Evolutionary conservation across 225 moss, liverwort and hornwort genomes (phyloP), one percentile per base, ranked within the genome.

Genomic region (Pseudisothecium myosuroides): DNA sequence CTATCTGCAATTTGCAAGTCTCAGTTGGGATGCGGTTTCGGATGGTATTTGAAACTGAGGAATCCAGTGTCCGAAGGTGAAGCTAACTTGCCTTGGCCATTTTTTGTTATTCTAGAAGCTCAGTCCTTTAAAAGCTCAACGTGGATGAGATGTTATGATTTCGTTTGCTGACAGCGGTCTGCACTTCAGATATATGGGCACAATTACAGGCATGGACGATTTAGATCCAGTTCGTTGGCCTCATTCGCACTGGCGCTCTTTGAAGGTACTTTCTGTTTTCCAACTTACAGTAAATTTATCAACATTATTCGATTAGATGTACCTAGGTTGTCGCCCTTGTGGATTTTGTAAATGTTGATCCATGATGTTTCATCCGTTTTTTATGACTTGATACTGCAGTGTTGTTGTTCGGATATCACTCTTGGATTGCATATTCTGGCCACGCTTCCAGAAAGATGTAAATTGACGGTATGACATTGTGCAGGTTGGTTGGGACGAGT

Each of bases 401-500:
- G 61, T 26, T 82, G 63, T 64, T 76, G 58, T 83, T 87, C 73
- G 64, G 49, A 89, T 69, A 34, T 83, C 72, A 59, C 83, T 78
- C 71, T 76, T 47, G 20, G 69, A 23, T 74, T 83, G 80, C 86
- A 67, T 56, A 47, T 80, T 78, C 28, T 59, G 59, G 72, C 66
- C 74, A 79, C 26, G 60, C 54, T 87, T 80, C 50, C 58, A 61
- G 88, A 83, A 74, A 76, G 62, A 87, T 85, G 50, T 73, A 65
- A 87, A 74, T 58, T 89, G 73, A 89, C 65, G 49, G 60, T 82
- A 75, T 62, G 22, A 31, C 84, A 32, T 10, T 86, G 55, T 92
- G 90, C 92, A 98, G 98, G 98, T 98, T 87, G 97, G 96, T 68
- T 98, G 98, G 98, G 98, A 98, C 86, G 98, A 97, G 86, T 98